Conservation (phyloP, 495 filamentous ascomycete species). For the Podospora appendiculata region DNA sequence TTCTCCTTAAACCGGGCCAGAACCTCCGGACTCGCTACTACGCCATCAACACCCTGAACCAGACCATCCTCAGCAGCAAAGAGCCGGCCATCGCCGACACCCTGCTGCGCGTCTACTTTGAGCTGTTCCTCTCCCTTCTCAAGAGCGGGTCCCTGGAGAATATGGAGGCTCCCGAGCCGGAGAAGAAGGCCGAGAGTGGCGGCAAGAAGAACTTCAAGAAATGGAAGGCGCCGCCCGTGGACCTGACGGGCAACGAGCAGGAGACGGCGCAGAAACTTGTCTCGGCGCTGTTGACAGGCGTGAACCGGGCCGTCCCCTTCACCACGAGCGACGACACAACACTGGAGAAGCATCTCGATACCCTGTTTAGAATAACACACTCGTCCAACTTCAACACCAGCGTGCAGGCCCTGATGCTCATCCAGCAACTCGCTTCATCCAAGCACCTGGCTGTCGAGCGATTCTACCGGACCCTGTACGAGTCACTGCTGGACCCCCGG, state of each 20-base stretch:
- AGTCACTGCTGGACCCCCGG: slow-evolving; percentile 85
- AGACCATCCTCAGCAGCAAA: slow-evolving; percentile 79
- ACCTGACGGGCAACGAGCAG: slow-evolving; percentile 32
- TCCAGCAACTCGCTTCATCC: slow-evolving; percentile 79
- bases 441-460: slow-evolving; percentile 74
- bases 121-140: slow-evolving; percentile 65
- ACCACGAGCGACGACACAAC: slow-evolving; percentile 68
- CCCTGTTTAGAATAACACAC: slow-evolving; percentile 89
- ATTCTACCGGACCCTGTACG: slow-evolving; percentile 92
- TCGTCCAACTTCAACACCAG: slow-evolving; percentile 98
- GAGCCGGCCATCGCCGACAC: slow-evolving; percentile 77
- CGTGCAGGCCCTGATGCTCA: slow-evolving; percentile 90
- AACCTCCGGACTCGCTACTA: slow-evolving; percentile 87
- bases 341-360: slow-evolving; percentile 84
- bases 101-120: slow-evolving; percentile 83
- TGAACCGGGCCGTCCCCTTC: slow-evolving; percentile 94
- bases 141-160: slow-evolving; percentile 45
- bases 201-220: slow-evolving; percentile 12
- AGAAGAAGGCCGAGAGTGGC: slow-evolving; percentile 11
- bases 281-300: slow-evolving; percentile 82
- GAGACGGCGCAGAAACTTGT: slow-evolving; percentile 77
- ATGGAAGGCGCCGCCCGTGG: slow-evolving; percentile 8
- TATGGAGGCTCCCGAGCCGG: slow-evolving; percentile 11
- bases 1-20: slow-evolving; percentile 81
- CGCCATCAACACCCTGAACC: slow-evolving; percentile 91